Base-by-base conservation (phyloP, 768 basidiomycete genomes). In the Lactifluus piperatus region DNA sequence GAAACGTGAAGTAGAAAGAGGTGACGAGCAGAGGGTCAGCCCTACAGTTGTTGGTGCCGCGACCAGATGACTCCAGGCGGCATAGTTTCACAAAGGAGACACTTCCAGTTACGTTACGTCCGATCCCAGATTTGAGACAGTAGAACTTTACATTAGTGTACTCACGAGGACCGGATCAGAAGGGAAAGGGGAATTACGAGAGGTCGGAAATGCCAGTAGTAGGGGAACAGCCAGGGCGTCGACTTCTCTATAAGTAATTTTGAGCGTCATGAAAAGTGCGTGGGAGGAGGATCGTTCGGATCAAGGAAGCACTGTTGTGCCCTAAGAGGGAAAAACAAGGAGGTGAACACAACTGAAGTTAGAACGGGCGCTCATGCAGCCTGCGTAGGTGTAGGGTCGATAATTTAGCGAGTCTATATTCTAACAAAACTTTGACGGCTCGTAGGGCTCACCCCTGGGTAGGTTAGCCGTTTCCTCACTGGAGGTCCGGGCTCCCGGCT, bases 41-140 rank as follows among this genome's bases (percentile, higher is more conserved):
- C 32, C 59, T 56, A 60, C 59, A 60, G 22, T 20, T 60, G 49
- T 55, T 44, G 14, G 59, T n/a, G 37, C 39, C 22, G 32, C 59
- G n/a, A 24, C 8, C 8, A 51, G 16, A 60, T 14, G 3, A 13
- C 47, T 4, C 27, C 10, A 51, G 30, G 52, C 29, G 14, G 43
- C 8, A 13, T 49, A 4, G 2, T 51, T 60, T 45, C 41, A 51
- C 34, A 39, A 30, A 45, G 27, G 22, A 37, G 49, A n/a, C 13
- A 39, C 22, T 4, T 13, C 18, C 0, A 20, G 32, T 59, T 24
- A 54, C 20, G 32, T 59, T 24, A 54, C 20, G 16, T 34, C 16
- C 13, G 4, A 13, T 10, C 37, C 8, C 30, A 16, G 32, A 39
- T 13, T 29, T n/a, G n/a, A n/a, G 10, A 51, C 30, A 18, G 24